These are phyloP conservation scores for Thermothelomyces thermophilus DNA, from an alignment of 2,329 filamentous ascomycete genomes.

Conservation along the genomic window DNA sequence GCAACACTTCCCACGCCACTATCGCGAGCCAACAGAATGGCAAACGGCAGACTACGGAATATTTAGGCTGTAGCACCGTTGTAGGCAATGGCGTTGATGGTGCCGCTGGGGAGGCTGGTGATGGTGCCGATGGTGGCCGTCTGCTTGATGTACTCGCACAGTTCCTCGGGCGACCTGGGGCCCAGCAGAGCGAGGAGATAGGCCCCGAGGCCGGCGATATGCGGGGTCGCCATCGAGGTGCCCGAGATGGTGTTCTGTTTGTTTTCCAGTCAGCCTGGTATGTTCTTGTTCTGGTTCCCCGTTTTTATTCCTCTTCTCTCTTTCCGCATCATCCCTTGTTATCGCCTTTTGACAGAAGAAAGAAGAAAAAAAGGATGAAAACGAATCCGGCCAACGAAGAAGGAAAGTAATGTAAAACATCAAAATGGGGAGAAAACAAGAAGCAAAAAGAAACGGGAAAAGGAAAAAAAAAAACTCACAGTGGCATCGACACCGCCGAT, in stretches of 20 bases:
- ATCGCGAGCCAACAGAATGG: too few species aligned
- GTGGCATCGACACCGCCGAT: slow-evolving; percentile 29
- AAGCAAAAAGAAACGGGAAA: neutral
- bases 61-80: slow-evolving; percentile 39
- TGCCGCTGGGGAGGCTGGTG: slow-evolving; percentile 35
- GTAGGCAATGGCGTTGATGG: slow-evolving; percentile 47
- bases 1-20: too few species aligned
- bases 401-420: neutral
- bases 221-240: slow-evolving; percentile 36
- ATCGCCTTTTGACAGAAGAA: too few species aligned
- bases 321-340: too few species aligned
- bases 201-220: slow-evolving; percentile 31
- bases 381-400: too few species aligned
- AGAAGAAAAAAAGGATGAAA: too few species aligned
- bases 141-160: slow-evolving; percentile 40
- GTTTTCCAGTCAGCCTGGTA: neutral
- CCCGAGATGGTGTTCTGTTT: slow-evolving; percentile 38
- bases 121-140: slow-evolving; percentile 38
- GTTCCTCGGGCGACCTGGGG: slow-evolving; percentile 35
- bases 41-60: neutral
- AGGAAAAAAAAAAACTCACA: slow-evolving; percentile 10
- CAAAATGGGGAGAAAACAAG: neutral
- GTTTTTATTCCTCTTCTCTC: neutral
- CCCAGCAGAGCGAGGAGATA: slow-evolving; percentile 40
- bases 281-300: too few species aligned